Evolutionary conservation across 169 alveolate species (phyloP).

Genomic region (Cryptosporidium sp.): DNA sequence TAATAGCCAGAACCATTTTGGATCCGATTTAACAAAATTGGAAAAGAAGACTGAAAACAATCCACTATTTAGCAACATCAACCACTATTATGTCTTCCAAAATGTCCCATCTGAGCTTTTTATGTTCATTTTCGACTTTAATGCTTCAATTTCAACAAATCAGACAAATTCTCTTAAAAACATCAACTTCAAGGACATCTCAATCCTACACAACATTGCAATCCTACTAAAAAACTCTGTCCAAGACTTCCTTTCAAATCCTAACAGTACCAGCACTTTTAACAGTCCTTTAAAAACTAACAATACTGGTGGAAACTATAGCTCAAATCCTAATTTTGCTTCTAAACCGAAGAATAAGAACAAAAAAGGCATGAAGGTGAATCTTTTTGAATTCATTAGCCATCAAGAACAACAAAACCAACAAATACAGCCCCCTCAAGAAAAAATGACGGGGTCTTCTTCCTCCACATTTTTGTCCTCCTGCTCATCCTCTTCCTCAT

Average conservation of each 20-base stretch:
- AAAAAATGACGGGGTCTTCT: not conserved
- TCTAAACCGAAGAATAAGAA: not conserved
- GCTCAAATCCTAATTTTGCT: not conserved
- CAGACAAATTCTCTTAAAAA: not conserved
- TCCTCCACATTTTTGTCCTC: too few species aligned
- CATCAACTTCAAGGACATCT: slow-evolving; percentile 14
- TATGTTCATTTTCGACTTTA: slow-evolving; percentile 9
- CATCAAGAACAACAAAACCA: not conserved
- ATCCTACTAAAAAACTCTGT: not conserved
- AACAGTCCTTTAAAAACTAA: not conserved
- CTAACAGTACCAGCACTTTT: not conserved
- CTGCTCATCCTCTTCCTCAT: not conserved
- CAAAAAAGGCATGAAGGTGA: slow-evolving; percentile 28
- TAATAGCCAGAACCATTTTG: not conserved
- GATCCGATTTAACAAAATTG: not conserved
- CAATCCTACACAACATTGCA: slow-evolving; percentile 47
- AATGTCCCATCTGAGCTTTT: slow-evolving; percentile 23
- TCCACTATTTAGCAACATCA: slow-evolving; percentile 6
- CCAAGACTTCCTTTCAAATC: not conserved
- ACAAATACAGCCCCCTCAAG: not conserved
- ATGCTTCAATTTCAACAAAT: not conserved
- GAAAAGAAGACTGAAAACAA: not conserved
- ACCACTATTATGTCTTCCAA: slow-evolving; percentile 28
- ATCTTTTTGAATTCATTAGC: slow-evolving; percentile 42
- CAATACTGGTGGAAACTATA: not conserved